Conservation (phyloP, 1,139 yeast genomes). For the Suhomyces ambrosiae region DNA sequence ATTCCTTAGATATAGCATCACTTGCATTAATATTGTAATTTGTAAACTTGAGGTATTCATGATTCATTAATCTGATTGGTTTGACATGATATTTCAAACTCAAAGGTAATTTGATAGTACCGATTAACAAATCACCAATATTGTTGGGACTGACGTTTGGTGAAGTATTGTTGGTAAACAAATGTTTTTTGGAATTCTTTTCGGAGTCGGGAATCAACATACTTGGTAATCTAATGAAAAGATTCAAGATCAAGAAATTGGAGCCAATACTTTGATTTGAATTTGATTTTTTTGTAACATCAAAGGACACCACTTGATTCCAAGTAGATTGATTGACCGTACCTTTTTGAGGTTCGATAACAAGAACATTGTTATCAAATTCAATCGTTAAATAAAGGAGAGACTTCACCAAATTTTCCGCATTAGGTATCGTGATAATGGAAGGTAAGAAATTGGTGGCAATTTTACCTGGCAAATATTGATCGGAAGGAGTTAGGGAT, state of each 20-base stretch:
- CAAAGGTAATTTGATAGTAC: slow-evolving; percentile 46
- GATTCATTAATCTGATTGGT: slow-evolving; percentile 46
- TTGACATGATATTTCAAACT: slow-evolving; percentile 41
- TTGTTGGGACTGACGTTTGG: slow-evolving; percentile 18
- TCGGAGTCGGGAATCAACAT: slow-evolving; percentile 54
- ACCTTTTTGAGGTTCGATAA: slow-evolving; percentile 80
- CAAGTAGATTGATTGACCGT: slow-evolving; percentile 58
- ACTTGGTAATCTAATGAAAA: slow-evolving; percentile 76
- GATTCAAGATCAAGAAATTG: slow-evolving; percentile 62
- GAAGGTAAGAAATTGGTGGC: slow-evolving; percentile 63
- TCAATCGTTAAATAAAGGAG: slow-evolving; percentile 71
- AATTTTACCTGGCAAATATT: slow-evolving; percentile 31
- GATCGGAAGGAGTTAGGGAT: slow-evolving; percentile 14
- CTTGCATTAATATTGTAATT: slow-evolving; percentile 29
- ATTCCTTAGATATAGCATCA: slow-evolving; percentile 28
- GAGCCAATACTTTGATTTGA: slow-evolving; percentile 28
- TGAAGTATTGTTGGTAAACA: slow-evolving; percentile 25
- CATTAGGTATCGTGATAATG: slow-evolving; percentile 60
- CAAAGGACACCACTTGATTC: slow-evolving; percentile 89
- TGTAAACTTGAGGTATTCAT: slow-evolving; percentile 48
- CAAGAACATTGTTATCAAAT: slow-evolving; percentile 78
- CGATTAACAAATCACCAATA: slow-evolving; percentile 46
- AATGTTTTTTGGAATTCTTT: slow-evolving; percentile 31
- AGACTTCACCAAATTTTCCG: slow-evolving; percentile 52
- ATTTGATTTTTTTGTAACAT: slow-evolving; percentile 63